phyloP scores from a whole-genome alignment of 352 stramenopile species.

The Pythium rishiriense region DNA sequence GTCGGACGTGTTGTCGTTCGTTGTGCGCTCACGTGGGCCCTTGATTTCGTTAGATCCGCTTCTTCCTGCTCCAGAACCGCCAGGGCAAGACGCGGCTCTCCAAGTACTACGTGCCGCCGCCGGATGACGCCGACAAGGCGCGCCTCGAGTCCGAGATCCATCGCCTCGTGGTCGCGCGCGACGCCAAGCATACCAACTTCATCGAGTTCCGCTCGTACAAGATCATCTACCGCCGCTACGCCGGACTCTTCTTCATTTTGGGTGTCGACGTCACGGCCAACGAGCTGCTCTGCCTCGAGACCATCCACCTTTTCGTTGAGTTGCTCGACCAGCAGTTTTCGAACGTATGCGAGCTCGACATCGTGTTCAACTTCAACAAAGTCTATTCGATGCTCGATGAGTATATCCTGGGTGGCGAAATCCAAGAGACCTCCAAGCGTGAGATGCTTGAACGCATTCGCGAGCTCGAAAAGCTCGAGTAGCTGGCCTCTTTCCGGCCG shows the following conservation, averaged over 20 bases:
- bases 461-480: constrained; percentile 92
- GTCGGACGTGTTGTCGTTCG: not conserved
- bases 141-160: constrained; percentile 91
- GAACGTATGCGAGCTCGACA: constrained; percentile 99
- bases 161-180: constrained; percentile 84
- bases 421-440: constrained; percentile 91
- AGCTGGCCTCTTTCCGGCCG: constrained; percentile 15
- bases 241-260: constrained; percentile 98
- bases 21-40: not conserved
- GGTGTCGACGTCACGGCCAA: constrained; percentile 96
- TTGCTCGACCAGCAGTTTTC: constrained; percentile 98
- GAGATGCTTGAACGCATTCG: constrained; percentile 93
- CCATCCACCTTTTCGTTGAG: constrained; percentile 98
- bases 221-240: constrained; percentile 98
- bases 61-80: constrained; percentile 98
- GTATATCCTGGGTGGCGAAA: constrained; percentile 93
- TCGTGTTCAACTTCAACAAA: constrained; percentile 96
- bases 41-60: constrained; percentile 82
- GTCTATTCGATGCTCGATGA: constrained; percentile 95
- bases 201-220: constrained; percentile 99
- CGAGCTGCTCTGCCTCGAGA: constrained; percentile 97
- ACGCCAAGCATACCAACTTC: constrained; percentile 94
- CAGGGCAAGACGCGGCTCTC: constrained; percentile 99
- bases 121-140: constrained; percentile 81
- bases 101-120: constrained; percentile 96